Conservation (phyloP, 2,329 filamentous ascomycete species). For the Akanthomyces muscarius region DNA sequence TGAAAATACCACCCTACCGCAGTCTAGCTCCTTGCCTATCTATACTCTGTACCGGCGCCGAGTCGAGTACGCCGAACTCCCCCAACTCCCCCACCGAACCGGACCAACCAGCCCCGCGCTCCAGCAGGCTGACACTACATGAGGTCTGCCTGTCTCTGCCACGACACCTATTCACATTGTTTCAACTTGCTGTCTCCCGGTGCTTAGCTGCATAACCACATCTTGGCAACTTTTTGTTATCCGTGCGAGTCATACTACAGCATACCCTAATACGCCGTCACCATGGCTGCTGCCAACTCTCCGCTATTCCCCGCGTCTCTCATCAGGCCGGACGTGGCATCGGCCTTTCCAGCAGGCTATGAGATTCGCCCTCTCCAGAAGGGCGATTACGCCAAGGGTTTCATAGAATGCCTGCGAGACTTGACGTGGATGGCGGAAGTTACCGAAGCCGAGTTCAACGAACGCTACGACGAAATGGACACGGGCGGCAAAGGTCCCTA, state of each 20-base stretch:
- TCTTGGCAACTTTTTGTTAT: not conserved
- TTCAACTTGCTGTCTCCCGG: not conserved
- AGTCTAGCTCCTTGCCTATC: not conserved
- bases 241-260: not conserved
- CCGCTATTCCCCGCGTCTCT: constrained; percentile 61
- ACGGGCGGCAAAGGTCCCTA: constrained; percentile 46
- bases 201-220: not conserved
- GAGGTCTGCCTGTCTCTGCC: not conserved
- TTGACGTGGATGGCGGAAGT: constrained; percentile 75
- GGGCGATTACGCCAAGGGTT: constrained; percentile 64
- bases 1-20: not conserved
- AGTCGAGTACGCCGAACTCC: not conserved
- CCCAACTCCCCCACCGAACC: not conserved
- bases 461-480: constrained; percentile 60
- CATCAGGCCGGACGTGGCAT: constrained; percentile 59
- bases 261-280: not conserved
- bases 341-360: constrained; percentile 64
- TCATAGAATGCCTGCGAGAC: constrained; percentile 71
- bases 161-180: not conserved
- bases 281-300: constrained; percentile 18
- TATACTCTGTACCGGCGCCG: not conserved
- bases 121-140: not conserved
- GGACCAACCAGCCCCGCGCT: not conserved
- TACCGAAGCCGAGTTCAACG: constrained; percentile 59
- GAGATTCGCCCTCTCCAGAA: constrained; percentile 65